A percentile compares a stretch with the other conserved stretches of the same genome.
Conservation (phyloP, 2,329 filamentous ascomycete species). For the Colletotrichum zoysiae region DNA sequence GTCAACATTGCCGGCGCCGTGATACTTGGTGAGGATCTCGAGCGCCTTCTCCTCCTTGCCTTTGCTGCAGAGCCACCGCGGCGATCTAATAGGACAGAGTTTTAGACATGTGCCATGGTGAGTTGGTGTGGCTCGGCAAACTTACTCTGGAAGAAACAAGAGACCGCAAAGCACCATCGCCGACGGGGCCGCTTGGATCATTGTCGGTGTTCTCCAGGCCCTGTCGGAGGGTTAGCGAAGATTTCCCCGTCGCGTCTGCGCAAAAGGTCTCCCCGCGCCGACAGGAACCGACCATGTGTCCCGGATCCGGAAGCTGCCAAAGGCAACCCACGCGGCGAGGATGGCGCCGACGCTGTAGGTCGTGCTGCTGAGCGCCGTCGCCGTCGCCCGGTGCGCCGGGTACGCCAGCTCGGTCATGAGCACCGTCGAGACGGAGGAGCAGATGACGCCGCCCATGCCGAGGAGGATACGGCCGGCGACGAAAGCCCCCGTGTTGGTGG, state of each 20-base stretch:
- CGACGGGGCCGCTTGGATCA: constrained; percentile 31
- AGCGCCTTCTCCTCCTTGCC: constrained; percentile 55
- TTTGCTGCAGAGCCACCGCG: constrained; percentile 37
- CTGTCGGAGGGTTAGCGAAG: neutral
- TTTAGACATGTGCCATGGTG: neutral
- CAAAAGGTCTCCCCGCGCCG: neutral
- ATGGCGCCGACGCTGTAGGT: constrained; percentile 54
- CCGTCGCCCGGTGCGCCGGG: constrained; percentile 40
- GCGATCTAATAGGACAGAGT: constrained; percentile 13
- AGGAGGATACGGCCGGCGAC: constrained; percentile 56
- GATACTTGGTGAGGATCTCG: constrained; percentile 69
- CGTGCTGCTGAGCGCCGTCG: constrained; percentile 53
- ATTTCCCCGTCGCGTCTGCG: neutral
- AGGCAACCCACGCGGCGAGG: constrained; percentile 55
- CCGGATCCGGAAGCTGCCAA: constrained; percentile 48
- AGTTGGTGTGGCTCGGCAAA: constrained; percentile 4
- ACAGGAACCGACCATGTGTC: constrained; percentile 29
- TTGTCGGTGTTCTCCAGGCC: constrained; percentile 35
- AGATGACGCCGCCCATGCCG: constrained; percentile 56
- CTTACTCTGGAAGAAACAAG: constrained; percentile 37
- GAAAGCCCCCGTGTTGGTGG: constrained; percentile 60
- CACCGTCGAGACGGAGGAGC: constrained; percentile 63
- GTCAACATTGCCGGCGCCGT: constrained; percentile 67
- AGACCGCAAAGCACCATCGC: constrained; percentile 37
- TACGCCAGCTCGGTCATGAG: constrained; percentile 52